Percentiles rank a stretch among this genome's conserved stretches.
Conservation (phyloP, 1,139 yeast species). For the Chernovozyma aurita region DNA sequence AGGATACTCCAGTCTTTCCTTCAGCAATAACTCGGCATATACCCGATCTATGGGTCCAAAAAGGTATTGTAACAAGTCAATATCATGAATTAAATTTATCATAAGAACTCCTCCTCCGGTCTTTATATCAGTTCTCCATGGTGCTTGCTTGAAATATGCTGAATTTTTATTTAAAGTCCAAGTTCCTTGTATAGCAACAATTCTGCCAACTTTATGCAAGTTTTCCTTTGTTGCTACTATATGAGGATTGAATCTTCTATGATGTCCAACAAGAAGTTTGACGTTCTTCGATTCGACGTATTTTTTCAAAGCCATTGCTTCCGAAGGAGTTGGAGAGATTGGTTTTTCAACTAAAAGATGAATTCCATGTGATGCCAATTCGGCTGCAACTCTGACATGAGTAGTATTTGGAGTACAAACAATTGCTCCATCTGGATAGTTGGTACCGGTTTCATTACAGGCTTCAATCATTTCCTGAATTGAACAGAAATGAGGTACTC, state of each 20-base stretch:
- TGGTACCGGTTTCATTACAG: conserved; percentile 17
- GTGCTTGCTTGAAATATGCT: conserved; percentile 26
- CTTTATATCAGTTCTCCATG: conserved; percentile 31
- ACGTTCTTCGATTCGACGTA: conserved; percentile 19
- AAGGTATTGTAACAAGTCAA: conserved; percentile 33
- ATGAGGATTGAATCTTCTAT: conserved; percentile 36
- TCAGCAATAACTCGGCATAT: conserved; percentile 32
- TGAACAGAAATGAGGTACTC: conserved; percentile 23
- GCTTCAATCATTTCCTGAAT: conserved; percentile 24
- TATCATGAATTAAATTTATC: conserved; percentile 38
- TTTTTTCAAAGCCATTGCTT: conserved; percentile 28
- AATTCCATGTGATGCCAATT: conserved; percentile 30
- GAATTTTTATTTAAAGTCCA: conserved; percentile 35
- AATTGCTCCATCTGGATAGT: conserved; percentile 33
- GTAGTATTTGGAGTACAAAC: conserved; percentile 41
- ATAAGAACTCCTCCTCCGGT: conserved; percentile 39
- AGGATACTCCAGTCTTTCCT: conserved; percentile 25
- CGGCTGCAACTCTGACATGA: conserved; percentile 29
- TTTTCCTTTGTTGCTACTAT: conserved; percentile 32
- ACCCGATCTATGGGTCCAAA: conserved; percentile 36
- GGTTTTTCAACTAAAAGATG: conserved; percentile 38
- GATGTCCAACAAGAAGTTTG: conserved; percentile 36
- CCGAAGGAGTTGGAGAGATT: conserved; percentile 25
- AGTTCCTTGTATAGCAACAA: conserved; percentile 37
- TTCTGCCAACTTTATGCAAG: conserved; percentile 24